Evolutionary conservation across 2,329 filamentous ascomycete species (phyloP).

Genomic region (Cercospora nicotianae): DNA sequence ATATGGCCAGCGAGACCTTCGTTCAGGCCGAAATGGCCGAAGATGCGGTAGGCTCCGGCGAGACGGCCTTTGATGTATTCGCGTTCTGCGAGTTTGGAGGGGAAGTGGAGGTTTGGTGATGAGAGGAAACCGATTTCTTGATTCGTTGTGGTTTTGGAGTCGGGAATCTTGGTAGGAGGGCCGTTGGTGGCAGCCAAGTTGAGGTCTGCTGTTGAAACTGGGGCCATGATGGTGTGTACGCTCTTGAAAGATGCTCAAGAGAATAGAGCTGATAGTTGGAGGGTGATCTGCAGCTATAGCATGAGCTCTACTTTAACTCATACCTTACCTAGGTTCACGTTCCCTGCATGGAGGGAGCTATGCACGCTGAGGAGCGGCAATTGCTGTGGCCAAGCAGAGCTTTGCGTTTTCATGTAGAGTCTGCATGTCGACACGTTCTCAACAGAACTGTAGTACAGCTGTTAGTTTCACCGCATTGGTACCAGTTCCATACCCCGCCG

Average conservation of each 20-base stretch:
- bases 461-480: not conserved
- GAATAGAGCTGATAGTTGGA: not conserved
- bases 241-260: not conserved
- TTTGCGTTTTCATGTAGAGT: not conserved
- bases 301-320: not conserved
- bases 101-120: constrained; percentile 21
- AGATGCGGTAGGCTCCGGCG: constrained; percentile 41
- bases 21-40: constrained; percentile 38
- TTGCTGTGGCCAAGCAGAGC: not conserved
- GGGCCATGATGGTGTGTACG: constrained; percentile 12
- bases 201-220: constrained; percentile 15
- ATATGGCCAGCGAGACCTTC: constrained; percentile 42
- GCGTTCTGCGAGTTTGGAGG: constrained; percentile 32
- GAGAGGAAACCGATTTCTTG: constrained; percentile 20
- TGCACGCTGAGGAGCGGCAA: not conserved
- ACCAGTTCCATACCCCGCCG: not conserved
- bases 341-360: not conserved
- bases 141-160: constrained; percentile 15
- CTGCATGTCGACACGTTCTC: not conserved
- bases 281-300: not conserved
- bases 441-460: not conserved
- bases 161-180: constrained; percentile 8
- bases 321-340: not conserved
- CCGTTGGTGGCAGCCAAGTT: constrained; percentile 6
- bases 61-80: constrained; percentile 41